Conservation (phyloP, 352 stramenopile species). For the Phytophthora sojae region DNA sequence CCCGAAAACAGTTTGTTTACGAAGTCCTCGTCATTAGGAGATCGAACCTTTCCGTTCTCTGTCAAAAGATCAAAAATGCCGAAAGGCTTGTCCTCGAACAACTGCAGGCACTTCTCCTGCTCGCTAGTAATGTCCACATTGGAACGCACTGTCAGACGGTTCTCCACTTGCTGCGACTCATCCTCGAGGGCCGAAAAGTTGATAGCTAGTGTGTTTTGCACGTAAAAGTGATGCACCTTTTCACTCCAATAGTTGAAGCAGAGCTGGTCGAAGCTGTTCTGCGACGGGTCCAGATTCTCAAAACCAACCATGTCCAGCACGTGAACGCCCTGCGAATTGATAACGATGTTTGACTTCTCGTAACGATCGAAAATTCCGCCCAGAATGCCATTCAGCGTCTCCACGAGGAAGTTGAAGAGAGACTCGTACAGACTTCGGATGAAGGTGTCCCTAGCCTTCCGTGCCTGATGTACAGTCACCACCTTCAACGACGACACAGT, state of each 20-base stretch:
- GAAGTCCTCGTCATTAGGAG: conserved; percentile 80
- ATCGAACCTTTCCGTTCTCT: conserved; percentile 70
- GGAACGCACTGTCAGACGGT: conserved; percentile 60
- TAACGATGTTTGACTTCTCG: conserved; percentile 85
- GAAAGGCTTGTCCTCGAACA: conserved; percentile 80
- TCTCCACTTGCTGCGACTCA: conserved; percentile 73
- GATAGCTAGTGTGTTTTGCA: conserved; percentile 76
- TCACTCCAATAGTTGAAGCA: conserved; percentile 90
- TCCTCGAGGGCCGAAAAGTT: conserved; percentile 66
- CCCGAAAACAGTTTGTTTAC: conserved; percentile 80
- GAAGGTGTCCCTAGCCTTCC: conserved; percentile 78
- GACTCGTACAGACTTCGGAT: conserved; percentile 83
- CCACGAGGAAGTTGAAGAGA: conserved; percentile 80
- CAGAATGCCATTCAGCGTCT: conserved; percentile 84
- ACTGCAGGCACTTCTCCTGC: conserved; percentile 68
- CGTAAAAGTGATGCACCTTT: conserved; percentile 84
- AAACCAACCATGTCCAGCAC: conserved; percentile 86
- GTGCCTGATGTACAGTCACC: conserved; percentile 78
- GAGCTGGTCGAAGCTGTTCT: conserved; percentile 82
- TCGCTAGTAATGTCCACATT: conserved; percentile 61
- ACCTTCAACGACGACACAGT: conserved; percentile 85
- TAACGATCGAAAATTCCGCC: conserved; percentile 86
- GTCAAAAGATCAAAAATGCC: conserved; percentile 79
- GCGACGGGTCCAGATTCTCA: conserved; percentile 61
- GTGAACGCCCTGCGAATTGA: conserved; percentile 83